Conservation (phyloP, 1,284 basidiomycete genomes). For the Xerocomus nothofagi region DNA sequence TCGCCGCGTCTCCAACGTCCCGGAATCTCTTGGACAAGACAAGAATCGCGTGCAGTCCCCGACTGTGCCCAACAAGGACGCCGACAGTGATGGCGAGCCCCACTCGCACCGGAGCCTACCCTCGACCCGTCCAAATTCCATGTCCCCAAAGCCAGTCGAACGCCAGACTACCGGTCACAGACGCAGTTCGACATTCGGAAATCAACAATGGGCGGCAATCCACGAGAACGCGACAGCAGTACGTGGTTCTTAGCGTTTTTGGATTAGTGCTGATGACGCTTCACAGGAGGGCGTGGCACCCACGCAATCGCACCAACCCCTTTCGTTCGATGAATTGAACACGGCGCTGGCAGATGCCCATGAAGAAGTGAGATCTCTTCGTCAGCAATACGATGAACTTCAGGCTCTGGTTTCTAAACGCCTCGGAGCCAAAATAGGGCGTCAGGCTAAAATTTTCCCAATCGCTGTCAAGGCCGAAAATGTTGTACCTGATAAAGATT, state of each 20-base stretch:
- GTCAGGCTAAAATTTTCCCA: neutral
- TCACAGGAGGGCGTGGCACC: slow-evolving; percentile 12
- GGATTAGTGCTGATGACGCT: slow-evolving; percentile 2
- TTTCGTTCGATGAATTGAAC: slow-evolving; percentile 32
- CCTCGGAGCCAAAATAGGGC: slow-evolving; percentile 8
- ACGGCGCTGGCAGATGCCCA: slow-evolving; percentile 24
- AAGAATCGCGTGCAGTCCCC: neutral
- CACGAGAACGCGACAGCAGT: slow-evolving; percentile 2
- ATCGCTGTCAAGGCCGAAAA: neutral
- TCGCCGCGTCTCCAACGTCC: neutral
- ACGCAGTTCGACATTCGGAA: slow-evolving; percentile 30
- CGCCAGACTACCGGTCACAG: slow-evolving; percentile 13
- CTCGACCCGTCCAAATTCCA: slow-evolving; percentile 18
- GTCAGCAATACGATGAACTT: slow-evolving; percentile 28
- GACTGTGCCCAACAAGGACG: slow-evolving; percentile 3
- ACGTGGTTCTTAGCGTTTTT: slow-evolving; percentile 11
- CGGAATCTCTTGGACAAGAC: neutral
- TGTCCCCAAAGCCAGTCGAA: slow-evolving; percentile 17
- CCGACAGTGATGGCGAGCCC: slow-evolving; percentile 23
- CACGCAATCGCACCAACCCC: slow-evolving; percentile 5
- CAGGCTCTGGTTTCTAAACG: slow-evolving; percentile 16
- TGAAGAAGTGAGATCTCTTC: slow-evolving; percentile 28
- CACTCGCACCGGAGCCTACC: slow-evolving; percentile 9
- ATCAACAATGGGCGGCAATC: slow-evolving; percentile 16
- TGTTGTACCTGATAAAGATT: neutral